phyloP scores from a whole-genome alignment of 2,329 filamentous ascomycete genomes.

The Phialocephala sp. region DNA sequence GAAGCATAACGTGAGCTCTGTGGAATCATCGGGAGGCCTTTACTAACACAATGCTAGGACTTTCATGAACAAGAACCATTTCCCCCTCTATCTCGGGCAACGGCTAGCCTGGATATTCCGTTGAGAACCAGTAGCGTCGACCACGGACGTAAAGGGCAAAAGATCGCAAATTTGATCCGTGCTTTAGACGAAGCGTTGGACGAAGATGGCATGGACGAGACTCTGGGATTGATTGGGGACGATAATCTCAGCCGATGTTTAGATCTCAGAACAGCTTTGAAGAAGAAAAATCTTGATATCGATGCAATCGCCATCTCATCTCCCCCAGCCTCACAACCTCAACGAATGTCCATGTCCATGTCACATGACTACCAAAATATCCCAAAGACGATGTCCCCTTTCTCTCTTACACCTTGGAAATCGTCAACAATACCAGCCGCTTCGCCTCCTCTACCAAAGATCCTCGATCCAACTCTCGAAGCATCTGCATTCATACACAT shows the following conservation, averaged over 20 bases:
- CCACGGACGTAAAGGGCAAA: slow-evolving; percentile 22
- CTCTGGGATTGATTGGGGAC: slow-evolving; percentile 29
- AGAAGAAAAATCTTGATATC: slow-evolving; percentile 20
- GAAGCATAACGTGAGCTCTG: slow-evolving; percentile 24
- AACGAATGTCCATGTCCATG: slow-evolving; percentile 18
- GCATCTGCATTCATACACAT: slow-evolving; percentile 70
- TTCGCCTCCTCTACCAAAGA: slow-evolving; percentile 64
- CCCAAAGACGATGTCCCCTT: slow-evolving; percentile 33
- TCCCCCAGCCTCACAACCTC: slow-evolving; percentile 6
- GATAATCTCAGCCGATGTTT: slow-evolving; percentile 31
- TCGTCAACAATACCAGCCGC: slow-evolving; percentile 52
- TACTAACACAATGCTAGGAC: slow-evolving; percentile 19
- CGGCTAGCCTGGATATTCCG: slow-evolving; percentile 3
- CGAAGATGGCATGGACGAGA: slow-evolving; percentile 29
- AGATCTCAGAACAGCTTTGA: slow-evolving; percentile 32
- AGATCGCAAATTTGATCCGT: slow-evolving; percentile 35
- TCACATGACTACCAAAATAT: slow-evolving; percentile 31
- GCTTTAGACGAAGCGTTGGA: slow-evolving; percentile 37
- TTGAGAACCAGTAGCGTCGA: not conserved
- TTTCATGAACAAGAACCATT: slow-evolving; percentile 2
- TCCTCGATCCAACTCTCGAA: slow-evolving; percentile 64
- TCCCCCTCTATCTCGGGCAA: slow-evolving; percentile 4
- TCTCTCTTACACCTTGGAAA: slow-evolving; percentile 54
- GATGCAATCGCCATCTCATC: slow-evolving; percentile 7
- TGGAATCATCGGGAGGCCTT: slow-evolving; percentile 1